Conservation (phyloP, 352 stramenopile genomes). For the Pythium biforme region DNA sequence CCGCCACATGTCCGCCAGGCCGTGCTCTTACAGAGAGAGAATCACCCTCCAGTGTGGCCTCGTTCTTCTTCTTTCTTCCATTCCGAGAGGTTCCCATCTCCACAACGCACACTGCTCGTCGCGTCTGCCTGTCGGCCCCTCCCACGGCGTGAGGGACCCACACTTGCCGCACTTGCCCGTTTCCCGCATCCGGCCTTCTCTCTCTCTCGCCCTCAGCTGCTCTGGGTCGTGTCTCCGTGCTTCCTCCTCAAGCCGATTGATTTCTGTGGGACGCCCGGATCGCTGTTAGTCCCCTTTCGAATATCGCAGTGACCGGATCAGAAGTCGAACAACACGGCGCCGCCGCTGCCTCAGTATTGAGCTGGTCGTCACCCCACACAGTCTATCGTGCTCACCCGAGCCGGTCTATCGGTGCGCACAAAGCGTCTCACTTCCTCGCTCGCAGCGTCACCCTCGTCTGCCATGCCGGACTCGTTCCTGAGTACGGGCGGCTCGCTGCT, state of each 20-base stretch:
- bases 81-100: background rate
- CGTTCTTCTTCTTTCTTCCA: background rate
- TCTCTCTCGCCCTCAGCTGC: background rate
- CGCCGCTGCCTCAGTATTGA: too few relatives aligned
- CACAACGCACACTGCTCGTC: background rate
- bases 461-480: constrained; percentile 5
- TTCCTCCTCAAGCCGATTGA: too few relatives aligned
- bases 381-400: too few relatives aligned
- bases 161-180: background rate
- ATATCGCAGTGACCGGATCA: background rate
- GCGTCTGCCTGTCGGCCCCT: background rate
- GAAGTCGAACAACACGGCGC: background rate
- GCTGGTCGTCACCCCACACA: too few relatives aligned
- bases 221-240: background rate
- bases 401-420: too few relatives aligned
- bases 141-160: too few relatives aligned
- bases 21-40: constrained; percentile 4
- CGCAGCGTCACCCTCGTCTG: too few relatives aligned
- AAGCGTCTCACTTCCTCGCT: background rate
- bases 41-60: background rate
- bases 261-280: background rate
- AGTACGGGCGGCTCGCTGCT: constrained; percentile 6
- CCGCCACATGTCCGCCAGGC: background rate
- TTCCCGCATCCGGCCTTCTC: background rate
- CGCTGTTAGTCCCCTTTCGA: background rate